Evolutionary conservation across 2,329 filamentous ascomycete species (phyloP), one percentile per base, ranked within the genome.

Genomic region (Fonsecaea pedrosoi): DNA sequence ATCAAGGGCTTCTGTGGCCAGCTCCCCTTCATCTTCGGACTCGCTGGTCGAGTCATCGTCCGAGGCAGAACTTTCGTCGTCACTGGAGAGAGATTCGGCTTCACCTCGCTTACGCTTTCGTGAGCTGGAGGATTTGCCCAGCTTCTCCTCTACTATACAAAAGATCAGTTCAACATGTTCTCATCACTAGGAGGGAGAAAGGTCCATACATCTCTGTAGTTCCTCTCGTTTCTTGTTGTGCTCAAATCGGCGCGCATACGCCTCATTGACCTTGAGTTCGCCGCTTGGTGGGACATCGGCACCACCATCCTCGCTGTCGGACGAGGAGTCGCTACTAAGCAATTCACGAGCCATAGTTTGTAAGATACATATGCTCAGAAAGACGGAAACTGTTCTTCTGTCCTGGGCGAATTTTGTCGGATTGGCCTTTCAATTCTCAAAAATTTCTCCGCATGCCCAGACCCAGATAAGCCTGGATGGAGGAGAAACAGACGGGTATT

Each of bases 171-270:
- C 25, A 50, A 13, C 21, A 50, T 13, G 8, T 25, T 50, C 21
- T 21, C 45, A 12, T 30, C 4, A 50, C 0, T 5, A 25, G 25
- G 9, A 13, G 18, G 10, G 45, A 50, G 8, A 9, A 37, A 42
- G 10, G 7, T 6, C 37, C 75, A 69, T 77, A 79, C 77, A 71
- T 68, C 76, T 75, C 79, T 93, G 89, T 70, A 88, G 82, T 77
- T 99, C 95, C 76, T 96, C 94, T 65, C 94, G 87, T 82, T 97
- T 97, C 83, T 98, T 97, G 82, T 99, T 99, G 81, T 98, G 86
- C 78, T 99, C 95, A 74, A 97, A 98, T 48, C 92, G 86, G 72
- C 87, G 88, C 53, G 95, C 95, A 78, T 90, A 99, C 60, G 96
- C 92, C 77, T 93, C 84, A 79, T 99, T 98, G 79, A 99, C 89